Evolutionary conservation across 768 basidiomycete species (phyloP).

Genomic region (Russula brevipes): DNA sequence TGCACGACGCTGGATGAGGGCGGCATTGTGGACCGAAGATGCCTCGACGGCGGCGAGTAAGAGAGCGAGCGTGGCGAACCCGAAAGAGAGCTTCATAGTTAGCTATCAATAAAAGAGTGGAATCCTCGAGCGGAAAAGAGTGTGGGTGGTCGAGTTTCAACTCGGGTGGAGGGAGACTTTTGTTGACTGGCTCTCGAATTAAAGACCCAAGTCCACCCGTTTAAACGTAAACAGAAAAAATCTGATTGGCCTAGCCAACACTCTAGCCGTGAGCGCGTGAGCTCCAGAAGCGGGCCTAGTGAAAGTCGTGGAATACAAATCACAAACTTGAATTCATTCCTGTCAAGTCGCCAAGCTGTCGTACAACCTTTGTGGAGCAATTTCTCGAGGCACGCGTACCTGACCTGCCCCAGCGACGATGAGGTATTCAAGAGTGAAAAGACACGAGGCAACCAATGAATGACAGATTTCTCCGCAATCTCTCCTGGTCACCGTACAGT

Average conservation of each 20-base stretch:
- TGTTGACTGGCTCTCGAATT: not conserved
- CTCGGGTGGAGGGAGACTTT: not conserved
- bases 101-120: not conserved
- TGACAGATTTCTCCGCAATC: too few relatives aligned
- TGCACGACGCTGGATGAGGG: not conserved
- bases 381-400: not conserved
- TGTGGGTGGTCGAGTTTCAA: not conserved
- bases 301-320: not conserved
- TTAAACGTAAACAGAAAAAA: not conserved
- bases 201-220: not conserved
- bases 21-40: not conserved
- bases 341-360: not conserved
- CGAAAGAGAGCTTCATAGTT: slow-evolving; percentile 13
- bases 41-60: slow-evolving; percentile 9
- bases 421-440: too few relatives aligned
- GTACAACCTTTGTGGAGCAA: not conserved
- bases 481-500: too few relatives aligned
- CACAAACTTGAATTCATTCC: not conserved
- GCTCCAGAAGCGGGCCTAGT: not conserved
- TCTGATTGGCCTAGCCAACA: too few relatives aligned
- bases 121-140: not conserved
- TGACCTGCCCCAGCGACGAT: not conserved
- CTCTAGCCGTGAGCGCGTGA: too few relatives aligned
- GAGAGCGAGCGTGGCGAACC: slow-evolving; percentile 11
- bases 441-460: too few relatives aligned